phyloP scores from a whole-genome alignment of 2,329 filamentous ascomycete genomes.

The Aspergillus chevalieri region DNA sequence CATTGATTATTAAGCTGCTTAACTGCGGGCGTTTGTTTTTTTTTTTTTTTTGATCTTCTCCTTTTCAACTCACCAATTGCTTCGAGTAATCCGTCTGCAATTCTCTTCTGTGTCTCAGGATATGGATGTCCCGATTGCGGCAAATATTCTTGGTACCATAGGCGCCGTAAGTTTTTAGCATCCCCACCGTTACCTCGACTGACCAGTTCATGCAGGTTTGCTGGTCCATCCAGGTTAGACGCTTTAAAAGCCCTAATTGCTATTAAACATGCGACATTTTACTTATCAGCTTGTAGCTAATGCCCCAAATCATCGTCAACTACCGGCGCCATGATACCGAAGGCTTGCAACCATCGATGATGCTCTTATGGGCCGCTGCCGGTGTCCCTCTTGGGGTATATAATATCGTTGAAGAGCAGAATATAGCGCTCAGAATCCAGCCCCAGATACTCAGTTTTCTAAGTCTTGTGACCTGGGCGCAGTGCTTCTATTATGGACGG shows the following conservation, averaged over 20 bases:
- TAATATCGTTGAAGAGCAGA: conserved; percentile 51
- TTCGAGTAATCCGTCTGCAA: no score
- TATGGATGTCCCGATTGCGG: conserved; percentile 23
- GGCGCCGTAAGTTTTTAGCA: conserved; percentile 18
- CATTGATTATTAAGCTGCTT: no score
- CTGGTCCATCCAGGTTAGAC: conserved; percentile 57
- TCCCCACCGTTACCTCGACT: background rate
- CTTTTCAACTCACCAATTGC: no score
- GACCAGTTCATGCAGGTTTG: conserved; percentile 40
- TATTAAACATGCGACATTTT: no score
- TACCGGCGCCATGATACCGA: conserved; percentile 59
- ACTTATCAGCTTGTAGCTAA: conserved; percentile 42
- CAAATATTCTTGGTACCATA: conserved; percentile 26
- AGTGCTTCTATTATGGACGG: conserved; percentile 51
- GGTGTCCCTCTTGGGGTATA: conserved; percentile 62
- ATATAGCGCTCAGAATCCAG: conserved; percentile 50
- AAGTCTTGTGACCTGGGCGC: conserved; percentile 50
- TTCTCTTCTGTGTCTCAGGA: background rate
- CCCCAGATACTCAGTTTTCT: conserved; percentile 51
- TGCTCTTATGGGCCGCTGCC: conserved; percentile 62
- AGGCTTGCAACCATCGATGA: conserved; percentile 63
- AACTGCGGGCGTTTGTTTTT: no score
- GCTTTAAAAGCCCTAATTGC: no score
- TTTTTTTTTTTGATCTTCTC: no score
- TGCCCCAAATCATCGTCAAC: conserved; percentile 65